These are phyloP conservation scores for Pyrenophora seminiperda DNA, from an alignment of 2,329 filamentous ascomycete species.

Conservation along the genomic window DNA sequence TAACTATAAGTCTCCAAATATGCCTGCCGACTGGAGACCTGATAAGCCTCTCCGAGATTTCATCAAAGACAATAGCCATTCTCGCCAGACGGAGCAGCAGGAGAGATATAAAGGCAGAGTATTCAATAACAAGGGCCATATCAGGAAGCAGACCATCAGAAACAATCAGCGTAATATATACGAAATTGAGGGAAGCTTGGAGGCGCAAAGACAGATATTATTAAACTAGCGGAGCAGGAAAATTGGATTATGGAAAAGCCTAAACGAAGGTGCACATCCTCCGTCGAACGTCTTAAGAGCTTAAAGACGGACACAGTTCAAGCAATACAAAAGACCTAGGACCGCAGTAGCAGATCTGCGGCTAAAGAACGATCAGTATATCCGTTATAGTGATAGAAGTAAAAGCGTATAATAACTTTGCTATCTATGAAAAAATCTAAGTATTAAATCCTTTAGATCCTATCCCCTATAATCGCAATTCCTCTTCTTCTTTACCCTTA, in stretches of 20 bases:
- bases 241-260: conserved; percentile 12
- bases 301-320: conserved; percentile 10
- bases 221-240: conserved; percentile 19
- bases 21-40: conserved; percentile 3
- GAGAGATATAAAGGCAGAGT: conserved; percentile 11
- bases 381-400: conserved; percentile 5
- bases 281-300: conserved; percentile 3
- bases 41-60: conserved; percentile 8
- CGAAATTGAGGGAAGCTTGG: conserved; percentile 13
- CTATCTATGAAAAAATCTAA: conserved; percentile 6
- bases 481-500: conserved; percentile 3
- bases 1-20: conserved; percentile 6
- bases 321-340: conserved; percentile 14
- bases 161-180: conserved; percentile 10
- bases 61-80: conserved; percentile 12
- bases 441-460: conserved; percentile 9
- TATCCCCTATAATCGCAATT: neutral
- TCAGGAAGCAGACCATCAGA: conserved; percentile 1
- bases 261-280: neutral
- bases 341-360: conserved; percentile 7
- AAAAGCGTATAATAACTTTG: conserved; percentile 6
- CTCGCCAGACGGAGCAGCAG: conserved; percentile 8
- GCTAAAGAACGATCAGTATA: conserved; percentile 5
- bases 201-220: conserved; percentile 15
- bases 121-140: conserved; percentile 13